Evolutionary conservation across 73 alveolate genomes (phyloP).

Genomic region (Chromera velia): DNA sequence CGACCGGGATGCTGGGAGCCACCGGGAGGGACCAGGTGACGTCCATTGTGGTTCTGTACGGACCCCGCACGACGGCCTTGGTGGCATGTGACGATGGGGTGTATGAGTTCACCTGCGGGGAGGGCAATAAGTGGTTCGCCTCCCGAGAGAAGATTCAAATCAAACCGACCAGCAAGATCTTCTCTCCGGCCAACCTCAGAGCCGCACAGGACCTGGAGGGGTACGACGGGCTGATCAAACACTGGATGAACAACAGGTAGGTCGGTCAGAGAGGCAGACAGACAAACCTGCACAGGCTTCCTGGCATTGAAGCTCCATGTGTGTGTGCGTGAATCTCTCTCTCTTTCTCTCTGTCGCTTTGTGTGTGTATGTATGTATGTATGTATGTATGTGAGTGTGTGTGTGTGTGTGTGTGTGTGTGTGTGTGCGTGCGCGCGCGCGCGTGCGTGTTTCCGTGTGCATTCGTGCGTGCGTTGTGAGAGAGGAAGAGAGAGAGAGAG

Average conservation of each 20-base stretch:
- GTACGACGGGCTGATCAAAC: slow-evolving; percentile 48
- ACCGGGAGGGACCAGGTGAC: slow-evolving; percentile 45
- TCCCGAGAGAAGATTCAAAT: slow-evolving; percentile 56
- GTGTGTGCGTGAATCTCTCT: too few species aligned
- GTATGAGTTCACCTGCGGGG: slow-evolving; percentile 44
- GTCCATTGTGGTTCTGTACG: slow-evolving; percentile 37
- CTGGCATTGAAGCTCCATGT: too few species aligned
- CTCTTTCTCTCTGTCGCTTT: too few species aligned
- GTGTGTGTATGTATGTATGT: too few species aligned
- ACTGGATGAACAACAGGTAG: slow-evolving; percentile 62
- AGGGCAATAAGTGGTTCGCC: slow-evolving; percentile 53
- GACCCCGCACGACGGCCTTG: slow-evolving; percentile 46
- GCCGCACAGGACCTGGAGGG: slow-evolving; percentile 57
- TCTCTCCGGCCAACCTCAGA: slow-evolving; percentile 73
- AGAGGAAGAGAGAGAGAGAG: too few species aligned
- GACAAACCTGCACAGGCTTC: too few species aligned
- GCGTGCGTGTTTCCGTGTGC: too few species aligned
- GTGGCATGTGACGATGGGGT: slow-evolving; percentile 38
- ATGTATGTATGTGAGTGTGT: too few species aligned
- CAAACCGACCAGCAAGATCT: slow-evolving; percentile 60
- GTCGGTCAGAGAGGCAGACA: too few species aligned
- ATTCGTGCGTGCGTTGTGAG: too few species aligned
- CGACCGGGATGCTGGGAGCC: slow-evolving; percentile 40
- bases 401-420: too few species aligned
- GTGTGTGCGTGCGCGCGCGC: too few species aligned